Conservation (phyloP, 2,329 filamentous ascomycete genomes). For the Hypoxylon sp. region DNA sequence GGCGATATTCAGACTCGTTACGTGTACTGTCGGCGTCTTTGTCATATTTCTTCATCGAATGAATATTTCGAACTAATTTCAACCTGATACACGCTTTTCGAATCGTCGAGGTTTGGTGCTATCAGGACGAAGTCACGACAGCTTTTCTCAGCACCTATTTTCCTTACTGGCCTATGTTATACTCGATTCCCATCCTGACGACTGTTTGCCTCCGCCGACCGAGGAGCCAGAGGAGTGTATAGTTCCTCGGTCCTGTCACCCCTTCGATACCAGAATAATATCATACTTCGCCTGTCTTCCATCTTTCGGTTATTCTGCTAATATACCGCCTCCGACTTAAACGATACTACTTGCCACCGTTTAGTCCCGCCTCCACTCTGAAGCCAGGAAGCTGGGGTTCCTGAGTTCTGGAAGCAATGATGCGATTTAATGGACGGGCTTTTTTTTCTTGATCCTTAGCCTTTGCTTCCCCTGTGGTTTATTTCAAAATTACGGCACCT, state of each 20-base stretch:
- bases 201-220: constrained; percentile 47
- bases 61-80: constrained; percentile 58
- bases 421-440: constrained; percentile 34
- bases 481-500: constrained; percentile 43
- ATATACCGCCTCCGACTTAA: constrained; percentile 39
- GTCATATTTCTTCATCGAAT: constrained; percentile 34
- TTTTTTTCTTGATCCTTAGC: constrained; percentile 29
- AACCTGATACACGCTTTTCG: constrained; percentile 58
- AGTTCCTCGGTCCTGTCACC: constrained; percentile 43
- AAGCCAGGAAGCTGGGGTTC: constrained; percentile 10
- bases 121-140: constrained; percentile 66
- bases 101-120: constrained; percentile 61
- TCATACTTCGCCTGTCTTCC: constrained; percentile 43
- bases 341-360: constrained; percentile 23
- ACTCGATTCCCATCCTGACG: constrained; percentile 49
- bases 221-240: constrained; percentile 44
- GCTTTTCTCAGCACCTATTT: constrained; percentile 56
- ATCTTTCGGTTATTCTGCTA: constrained; percentile 36
- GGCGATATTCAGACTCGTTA: constrained; percentile 28
- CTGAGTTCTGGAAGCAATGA: constrained; percentile 20
- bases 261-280: constrained; percentile 52
- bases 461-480: constrained; percentile 46
- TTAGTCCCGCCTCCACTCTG: constrained; percentile 7
- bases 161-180: constrained; percentile 51
- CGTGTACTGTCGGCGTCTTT: constrained; percentile 29